phyloP scores from a whole-genome alignment of 208 protist genomes.

The Spongospora subterranea region DNA sequence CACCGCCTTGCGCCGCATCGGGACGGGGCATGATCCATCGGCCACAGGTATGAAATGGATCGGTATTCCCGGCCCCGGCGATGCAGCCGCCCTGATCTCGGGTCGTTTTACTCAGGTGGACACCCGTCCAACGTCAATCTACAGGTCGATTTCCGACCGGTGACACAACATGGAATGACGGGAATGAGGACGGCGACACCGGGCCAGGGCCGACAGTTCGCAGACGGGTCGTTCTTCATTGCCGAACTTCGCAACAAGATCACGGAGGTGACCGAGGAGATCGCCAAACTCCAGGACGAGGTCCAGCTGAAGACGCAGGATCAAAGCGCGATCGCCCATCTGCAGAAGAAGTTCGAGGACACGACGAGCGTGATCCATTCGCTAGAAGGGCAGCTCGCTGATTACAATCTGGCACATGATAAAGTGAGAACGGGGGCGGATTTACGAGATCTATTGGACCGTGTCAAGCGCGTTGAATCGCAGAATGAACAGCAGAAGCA shows the following conservation, averaged over 20 bases:
- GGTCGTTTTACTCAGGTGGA: neutral
- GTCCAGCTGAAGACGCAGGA: neutral
- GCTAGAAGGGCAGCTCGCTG: slow-evolving; percentile 56
- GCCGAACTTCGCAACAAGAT: slow-evolving; percentile 45
- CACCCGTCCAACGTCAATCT: neutral
- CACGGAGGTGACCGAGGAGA: slow-evolving; percentile 11
- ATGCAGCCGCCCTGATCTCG: neutral
- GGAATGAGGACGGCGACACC: slow-evolving; percentile 30
- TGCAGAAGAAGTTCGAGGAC: neutral
- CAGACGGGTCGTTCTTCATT: slow-evolving; percentile 34
- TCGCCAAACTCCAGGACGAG: neutral
- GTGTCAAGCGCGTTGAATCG: neutral
- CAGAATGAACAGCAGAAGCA: slow-evolving; percentile 49
- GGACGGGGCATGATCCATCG: neutral
- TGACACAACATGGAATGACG: slow-evolving; percentile 62
- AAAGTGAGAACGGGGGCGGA: slow-evolving; percentile 29
- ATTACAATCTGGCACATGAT: slow-evolving; percentile 56
- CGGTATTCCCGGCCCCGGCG: neutral
- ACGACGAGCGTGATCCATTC: neutral
- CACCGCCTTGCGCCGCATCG: slow-evolving; percentile 1
- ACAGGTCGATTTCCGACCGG: slow-evolving; percentile 47
- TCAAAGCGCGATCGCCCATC: slow-evolving; percentile 20
- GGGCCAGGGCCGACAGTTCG: slow-evolving; percentile 37
- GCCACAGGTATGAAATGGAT: neutral
- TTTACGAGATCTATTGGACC: slow-evolving; percentile 25